Conservation (phyloP, 2,329 filamentous ascomycete genomes). For the Verticillium dahliae region DNA sequence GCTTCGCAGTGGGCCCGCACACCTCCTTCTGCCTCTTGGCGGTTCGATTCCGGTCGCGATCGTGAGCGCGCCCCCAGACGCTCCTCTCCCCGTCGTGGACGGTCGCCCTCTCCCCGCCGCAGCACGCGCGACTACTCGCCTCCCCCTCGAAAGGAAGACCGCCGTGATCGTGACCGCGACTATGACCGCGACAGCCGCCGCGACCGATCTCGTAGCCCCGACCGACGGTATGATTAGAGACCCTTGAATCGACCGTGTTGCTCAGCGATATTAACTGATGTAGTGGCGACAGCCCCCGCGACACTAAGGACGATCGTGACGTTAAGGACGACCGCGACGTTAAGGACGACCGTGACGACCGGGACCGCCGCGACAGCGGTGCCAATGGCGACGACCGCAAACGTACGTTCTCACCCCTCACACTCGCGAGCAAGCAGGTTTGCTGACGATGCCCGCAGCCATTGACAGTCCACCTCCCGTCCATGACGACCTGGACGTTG, state of each 20-base stretch:
- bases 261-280: not conserved
- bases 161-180: constrained; percentile 73
- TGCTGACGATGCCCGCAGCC: constrained; percentile 22
- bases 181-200: constrained; percentile 70
- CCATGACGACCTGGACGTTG: constrained; percentile 93
- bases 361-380: constrained; percentile 66
- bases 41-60: constrained; percentile 87
- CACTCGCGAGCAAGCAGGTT: not conserved
- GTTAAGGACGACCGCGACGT: constrained; percentile 69
- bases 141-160: constrained; percentile 67
- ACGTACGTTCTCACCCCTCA: constrained; percentile 45
- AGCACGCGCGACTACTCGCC: constrained; percentile 76
- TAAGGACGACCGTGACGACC: constrained; percentile 87
- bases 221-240: constrained; percentile 41
- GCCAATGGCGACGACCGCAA: constrained; percentile 87
- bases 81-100: constrained; percentile 60
- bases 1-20: constrained; percentile 86
- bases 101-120: constrained; percentile 73
- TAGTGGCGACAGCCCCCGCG: constrained; percentile 36
- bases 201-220: constrained; percentile 69
- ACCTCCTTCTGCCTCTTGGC: constrained; percentile 95
- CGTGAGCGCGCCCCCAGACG: constrained; percentile 58
- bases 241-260: not conserved
- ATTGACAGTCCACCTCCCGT: constrained; percentile 74
- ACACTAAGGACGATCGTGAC: constrained; percentile 60